Conservation (phyloP, 805 yeast species). For the Ogataea paraovalis region DNA sequence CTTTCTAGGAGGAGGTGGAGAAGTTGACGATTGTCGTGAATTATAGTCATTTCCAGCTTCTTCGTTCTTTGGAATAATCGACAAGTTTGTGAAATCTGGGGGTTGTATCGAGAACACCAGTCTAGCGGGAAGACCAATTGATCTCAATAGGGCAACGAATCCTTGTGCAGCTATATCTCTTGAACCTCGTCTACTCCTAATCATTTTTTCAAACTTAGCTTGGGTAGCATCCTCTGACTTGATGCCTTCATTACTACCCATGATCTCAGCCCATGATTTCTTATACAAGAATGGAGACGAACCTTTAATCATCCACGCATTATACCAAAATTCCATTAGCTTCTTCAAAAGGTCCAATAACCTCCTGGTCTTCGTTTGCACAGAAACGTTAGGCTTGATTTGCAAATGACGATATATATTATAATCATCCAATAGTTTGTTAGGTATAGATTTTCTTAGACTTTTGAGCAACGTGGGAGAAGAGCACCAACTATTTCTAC, state of each 20-base stretch:
- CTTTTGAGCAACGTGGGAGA: constrained; percentile 37
- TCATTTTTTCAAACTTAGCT: constrained; percentile 39
- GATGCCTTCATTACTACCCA: constrained; percentile 11
- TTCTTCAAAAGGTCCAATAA: constrained; percentile 75
- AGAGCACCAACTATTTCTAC: constrained; percentile 74
- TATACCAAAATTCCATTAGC: constrained; percentile 57
- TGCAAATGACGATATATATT: constrained; percentile 25
- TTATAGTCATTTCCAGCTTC: constrained; percentile 18
- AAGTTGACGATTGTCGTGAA: not conserved
- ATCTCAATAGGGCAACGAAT: constrained; percentile 69
- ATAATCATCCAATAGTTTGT: constrained; percentile 41
- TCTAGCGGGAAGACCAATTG: constrained; percentile 68
- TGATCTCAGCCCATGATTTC: constrained; percentile 47
- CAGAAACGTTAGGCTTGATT: constrained; percentile 15
- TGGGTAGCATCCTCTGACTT: constrained; percentile 31
- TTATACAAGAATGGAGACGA: constrained; percentile 45
- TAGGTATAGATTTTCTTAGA: constrained; percentile 47
- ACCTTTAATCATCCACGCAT: constrained; percentile 28
- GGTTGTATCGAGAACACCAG: constrained; percentile 84
- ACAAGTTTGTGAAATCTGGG: constrained; percentile 65
- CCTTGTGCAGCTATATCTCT: constrained; percentile 84
- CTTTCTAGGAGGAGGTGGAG: constrained; percentile 6
- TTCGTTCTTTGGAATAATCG: constrained; percentile 10
- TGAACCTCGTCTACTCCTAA: constrained; percentile 56
- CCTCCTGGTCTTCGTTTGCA: constrained; percentile 52